These are phyloP conservation scores for Panaeolus cyanescens DNA, from an alignment of 768 basidiomycete genomes.

Conservation along the genomic window DNA sequence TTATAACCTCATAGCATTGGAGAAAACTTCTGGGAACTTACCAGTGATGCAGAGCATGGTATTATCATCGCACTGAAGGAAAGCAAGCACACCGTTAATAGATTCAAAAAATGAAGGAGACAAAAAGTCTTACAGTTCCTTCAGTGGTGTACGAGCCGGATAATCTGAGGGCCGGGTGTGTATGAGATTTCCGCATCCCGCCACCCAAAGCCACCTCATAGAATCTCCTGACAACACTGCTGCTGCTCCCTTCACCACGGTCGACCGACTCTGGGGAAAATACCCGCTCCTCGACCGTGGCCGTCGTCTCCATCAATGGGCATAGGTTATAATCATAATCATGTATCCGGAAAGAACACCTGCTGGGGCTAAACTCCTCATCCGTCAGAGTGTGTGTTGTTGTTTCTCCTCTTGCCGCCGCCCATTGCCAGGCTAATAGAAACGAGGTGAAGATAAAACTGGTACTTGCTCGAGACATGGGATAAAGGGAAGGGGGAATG, in stretches of 20 bases:
- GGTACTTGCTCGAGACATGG: background rate
- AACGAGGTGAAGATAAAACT: conserved; percentile 11
- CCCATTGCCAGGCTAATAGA: conserved; percentile 15
- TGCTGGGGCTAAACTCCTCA: conserved; percentile 11
- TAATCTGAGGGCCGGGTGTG: background rate
- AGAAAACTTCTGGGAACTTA: conserved; percentile 11
- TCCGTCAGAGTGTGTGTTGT: conserved; percentile 9
- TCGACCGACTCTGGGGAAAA: conserved; percentile 4
- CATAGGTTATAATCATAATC: conserved; percentile 24
- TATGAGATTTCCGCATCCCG: background rate
- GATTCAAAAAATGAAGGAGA: background rate
- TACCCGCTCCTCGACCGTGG: conserved; percentile 7
- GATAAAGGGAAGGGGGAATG: background rate
- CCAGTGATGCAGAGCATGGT: conserved; percentile 33
- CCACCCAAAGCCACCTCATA: background rate
- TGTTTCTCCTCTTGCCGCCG: conserved; percentile 10
- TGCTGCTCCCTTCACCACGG: conserved; percentile 10
- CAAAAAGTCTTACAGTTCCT: background rate
- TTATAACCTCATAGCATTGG: background rate
- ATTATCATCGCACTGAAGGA: conserved; percentile 21
- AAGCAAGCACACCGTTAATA: background rate
- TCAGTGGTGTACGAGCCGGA: background rate
- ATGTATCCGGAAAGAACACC: conserved; percentile 21
- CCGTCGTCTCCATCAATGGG: conserved; percentile 15
- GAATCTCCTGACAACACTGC: background rate